A percentile compares a stretch with the other conserved stretches of the same genome.
Evolutionary conservation across 2,329 filamentous ascomycete genomes (phyloP).

Genomic region (Lanzia echinophila): DNA sequence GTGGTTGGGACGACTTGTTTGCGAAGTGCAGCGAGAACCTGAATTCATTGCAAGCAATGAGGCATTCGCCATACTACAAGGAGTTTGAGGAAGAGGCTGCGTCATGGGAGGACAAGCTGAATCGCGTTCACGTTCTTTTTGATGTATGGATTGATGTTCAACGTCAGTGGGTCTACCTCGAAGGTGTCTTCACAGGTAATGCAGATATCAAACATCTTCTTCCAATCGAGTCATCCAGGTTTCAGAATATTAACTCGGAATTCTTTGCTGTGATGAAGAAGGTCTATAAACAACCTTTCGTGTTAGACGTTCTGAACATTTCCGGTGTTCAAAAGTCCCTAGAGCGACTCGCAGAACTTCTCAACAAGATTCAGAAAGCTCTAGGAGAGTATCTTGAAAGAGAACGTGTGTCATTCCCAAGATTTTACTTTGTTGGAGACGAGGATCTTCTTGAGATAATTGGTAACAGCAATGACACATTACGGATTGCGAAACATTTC

Average conservation of each 20-base stretch:
- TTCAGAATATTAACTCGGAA: constrained; percentile 98
- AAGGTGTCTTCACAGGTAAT: constrained; percentile 97
- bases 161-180: constrained; percentile 97
- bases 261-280: constrained; percentile 99
- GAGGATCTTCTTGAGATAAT: constrained; percentile 99
- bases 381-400: constrained; percentile 97
- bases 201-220: constrained; percentile 97
- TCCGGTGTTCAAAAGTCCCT: constrained; percentile 92
- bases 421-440: constrained; percentile 99
- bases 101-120: constrained; percentile 96
- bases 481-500: constrained; percentile 96
- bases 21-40: constrained; percentile 97
- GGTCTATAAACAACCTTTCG: constrained; percentile 91
- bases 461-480: constrained; percentile 95
- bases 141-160: constrained; percentile 99
- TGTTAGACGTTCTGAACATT: constrained; percentile 93
- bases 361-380: constrained; percentile 99
- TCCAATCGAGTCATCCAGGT: constrained; percentile 91
- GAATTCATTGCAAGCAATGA: constrained; percentile 97
- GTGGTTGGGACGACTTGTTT: constrained; percentile 96
- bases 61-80: constrained; percentile 98
- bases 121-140: constrained; percentile 93
- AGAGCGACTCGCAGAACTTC: constrained; percentile 88
- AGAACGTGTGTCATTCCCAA: constrained; percentile 92
- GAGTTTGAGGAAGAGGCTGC: constrained; percentile 98